Conservation (phyloP, 2,329 filamentous ascomycete species). For the Ilyonectria destructans region DNA sequence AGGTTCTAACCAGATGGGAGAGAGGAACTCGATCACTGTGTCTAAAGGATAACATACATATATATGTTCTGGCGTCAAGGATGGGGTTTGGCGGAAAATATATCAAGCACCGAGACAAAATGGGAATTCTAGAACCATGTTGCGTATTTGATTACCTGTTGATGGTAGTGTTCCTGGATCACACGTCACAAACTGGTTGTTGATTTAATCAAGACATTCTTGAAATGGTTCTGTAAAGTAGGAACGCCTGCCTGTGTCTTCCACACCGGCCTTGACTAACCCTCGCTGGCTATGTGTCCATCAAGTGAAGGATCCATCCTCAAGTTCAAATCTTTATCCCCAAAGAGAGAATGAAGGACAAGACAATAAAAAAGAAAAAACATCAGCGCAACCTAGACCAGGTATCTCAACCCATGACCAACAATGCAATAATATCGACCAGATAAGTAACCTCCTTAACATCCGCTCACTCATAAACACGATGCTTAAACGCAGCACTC, state of each 20-base stretch:
- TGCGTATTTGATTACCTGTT: neutral
- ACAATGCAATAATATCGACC: neutral
- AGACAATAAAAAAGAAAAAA: neutral
- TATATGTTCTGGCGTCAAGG: constrained; percentile 4
- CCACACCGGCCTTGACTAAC: neutral
- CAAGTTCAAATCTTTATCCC: neutral
- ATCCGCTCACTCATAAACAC: too few species aligned
- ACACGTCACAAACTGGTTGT: neutral
- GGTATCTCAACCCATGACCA: neutral
- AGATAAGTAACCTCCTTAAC: too few species aligned
- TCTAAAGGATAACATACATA: constrained; percentile 12
- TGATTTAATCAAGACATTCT: neutral
- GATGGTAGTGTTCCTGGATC: neutral
- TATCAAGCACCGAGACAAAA: neutral
- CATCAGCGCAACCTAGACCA: neutral
- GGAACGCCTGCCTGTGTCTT: neutral
- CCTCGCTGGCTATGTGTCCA: neutral
- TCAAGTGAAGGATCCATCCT: neutral
- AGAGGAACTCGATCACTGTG: neutral
- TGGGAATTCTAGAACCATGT: neutral
- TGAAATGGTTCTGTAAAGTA: neutral
- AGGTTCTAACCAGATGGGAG: neutral
- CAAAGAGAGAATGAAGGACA: neutral
- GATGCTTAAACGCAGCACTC: neutral
- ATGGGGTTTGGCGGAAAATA: neutral